Evolutionary conservation across 2,329 filamentous ascomycete species (phyloP), one percentile per base, ranked within the genome.

Genomic region (Xylariaceae sp.): DNA sequence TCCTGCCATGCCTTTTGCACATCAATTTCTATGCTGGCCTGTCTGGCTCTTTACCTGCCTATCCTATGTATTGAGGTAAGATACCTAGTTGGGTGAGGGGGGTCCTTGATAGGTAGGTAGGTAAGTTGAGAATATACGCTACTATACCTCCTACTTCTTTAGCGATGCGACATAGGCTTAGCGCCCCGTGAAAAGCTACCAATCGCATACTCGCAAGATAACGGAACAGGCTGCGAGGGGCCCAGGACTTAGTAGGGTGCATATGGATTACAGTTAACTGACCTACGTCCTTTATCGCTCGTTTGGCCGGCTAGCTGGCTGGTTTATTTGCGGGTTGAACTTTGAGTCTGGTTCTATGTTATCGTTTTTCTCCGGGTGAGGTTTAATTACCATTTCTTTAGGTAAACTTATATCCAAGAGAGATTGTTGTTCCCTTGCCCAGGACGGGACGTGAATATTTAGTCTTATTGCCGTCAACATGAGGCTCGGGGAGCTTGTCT

Each of bases 401-500:
- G n/a, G n/a, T n/a, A 31, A 19, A 19, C 28, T 26, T 45, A 34
- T 29, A n/a, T n/a, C 40, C 23, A 28, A 6, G 28, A 33, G 33
- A 33, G 14, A 53, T 46, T 29, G 29, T 24, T n/a, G 43, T 53
- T 28, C 8, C 19, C 16, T 40, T 34, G n/a, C n/a, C 26, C 8
- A 26, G 14, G 47, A 45, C 31, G 44, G 29, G 39, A 37, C 34
- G 37, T 37, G 36, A 36, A 14, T 36, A 36, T 26, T n/a, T n/a
- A n/a, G n/a, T n/a, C n/a, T n/a, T n/a, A 24, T 33, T 37, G 23
- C 36, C 6, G 28, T 28, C 59, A 49, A 36, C 21, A 72, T 73
- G 71, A 69, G 62, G 36, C 51, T 62, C 31, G 41, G 43, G 24
- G 54, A 44, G n/a, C 29, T 68, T 34, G n/a, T 68, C 45, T 63